These are phyloP conservation scores for Leptoxyphium fumago DNA, from an alignment of 2,329 filamentous ascomycete species.

Conservation along the genomic window DNA sequence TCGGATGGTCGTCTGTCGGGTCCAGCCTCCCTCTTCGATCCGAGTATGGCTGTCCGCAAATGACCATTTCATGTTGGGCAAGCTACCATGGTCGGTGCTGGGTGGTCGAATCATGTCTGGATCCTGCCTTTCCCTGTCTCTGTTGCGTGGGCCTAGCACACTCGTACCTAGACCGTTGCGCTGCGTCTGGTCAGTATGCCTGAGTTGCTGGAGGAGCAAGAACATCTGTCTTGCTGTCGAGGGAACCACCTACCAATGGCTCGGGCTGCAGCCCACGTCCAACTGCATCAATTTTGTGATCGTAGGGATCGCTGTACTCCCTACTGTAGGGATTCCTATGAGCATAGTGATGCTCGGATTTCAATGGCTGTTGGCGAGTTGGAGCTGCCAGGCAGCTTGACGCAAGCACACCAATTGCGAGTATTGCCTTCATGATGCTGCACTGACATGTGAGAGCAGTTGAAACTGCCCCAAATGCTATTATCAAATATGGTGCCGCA, in stretches of 20 bases:
- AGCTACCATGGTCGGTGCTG: conserved; percentile 55
- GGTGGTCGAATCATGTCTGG: conserved; percentile 59
- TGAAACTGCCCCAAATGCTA: too few relatives aligned
- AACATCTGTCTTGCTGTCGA: neutral
- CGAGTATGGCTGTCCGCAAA: conserved; percentile 33
- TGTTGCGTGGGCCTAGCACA: conserved; percentile 56
- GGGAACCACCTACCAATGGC: conserved; percentile 32
- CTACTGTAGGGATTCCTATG: conserved; percentile 41
- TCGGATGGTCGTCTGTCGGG: conserved; percentile 54
- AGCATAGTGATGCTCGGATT: conserved; percentile 1
- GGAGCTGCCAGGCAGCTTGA: conserved; percentile 10
- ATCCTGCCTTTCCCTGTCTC: conserved; percentile 50
- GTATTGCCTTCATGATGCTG: neutral
- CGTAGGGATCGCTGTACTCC: conserved; percentile 44
- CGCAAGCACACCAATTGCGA: neutral
- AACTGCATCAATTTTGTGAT: conserved; percentile 46
- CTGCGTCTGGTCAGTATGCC: conserved; percentile 3
- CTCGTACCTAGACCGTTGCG: conserved; percentile 39
- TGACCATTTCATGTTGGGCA: conserved; percentile 56
- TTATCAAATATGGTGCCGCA: too few relatives aligned
- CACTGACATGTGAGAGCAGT: too few relatives aligned
- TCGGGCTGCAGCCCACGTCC: conserved; percentile 48
- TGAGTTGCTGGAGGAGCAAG: neutral
- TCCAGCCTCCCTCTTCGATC: conserved; percentile 60
- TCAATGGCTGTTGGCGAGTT: conserved; percentile 24